Conservation (phyloP, 2,329 filamentous ascomycete genomes). For the Colletotrichum tofieldiae region DNA sequence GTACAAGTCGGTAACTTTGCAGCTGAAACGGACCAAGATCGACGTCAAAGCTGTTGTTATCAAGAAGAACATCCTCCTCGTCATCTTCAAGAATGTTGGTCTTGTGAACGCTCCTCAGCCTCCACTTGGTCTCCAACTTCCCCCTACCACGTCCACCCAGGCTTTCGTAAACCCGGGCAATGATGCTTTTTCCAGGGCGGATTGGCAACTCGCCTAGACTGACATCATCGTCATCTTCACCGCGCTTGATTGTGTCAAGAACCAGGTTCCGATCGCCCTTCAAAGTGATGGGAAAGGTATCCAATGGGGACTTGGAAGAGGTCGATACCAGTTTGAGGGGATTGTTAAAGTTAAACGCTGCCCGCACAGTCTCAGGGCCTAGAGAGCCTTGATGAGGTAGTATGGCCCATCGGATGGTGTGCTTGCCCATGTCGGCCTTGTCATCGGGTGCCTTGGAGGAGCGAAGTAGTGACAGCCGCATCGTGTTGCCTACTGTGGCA, state of each 20-base stretch:
- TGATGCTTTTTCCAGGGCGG: slow-evolving; percentile 60
- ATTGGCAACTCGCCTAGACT: slow-evolving; percentile 26
- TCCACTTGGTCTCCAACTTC: slow-evolving; percentile 62
- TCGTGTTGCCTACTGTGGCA: slow-evolving; percentile 76
- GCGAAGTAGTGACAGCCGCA: slow-evolving; percentile 76
- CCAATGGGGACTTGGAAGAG: neutral
- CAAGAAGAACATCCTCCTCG: slow-evolving; percentile 63
- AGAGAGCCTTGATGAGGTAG: slow-evolving; percentile 74
- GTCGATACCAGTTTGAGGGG: slow-evolving; percentile 60
- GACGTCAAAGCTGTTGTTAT: slow-evolving; percentile 55
- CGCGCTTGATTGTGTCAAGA: slow-evolving; percentile 76
- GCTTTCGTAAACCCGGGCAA: slow-evolving; percentile 76
- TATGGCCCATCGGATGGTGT: slow-evolving; percentile 77
- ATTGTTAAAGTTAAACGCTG: slow-evolving; percentile 78
- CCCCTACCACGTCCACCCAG: slow-evolving; percentile 74
- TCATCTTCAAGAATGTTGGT: slow-evolving; percentile 78
- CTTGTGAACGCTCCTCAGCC: slow-evolving; percentile 73
- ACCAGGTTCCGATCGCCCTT: slow-evolving; percentile 66
- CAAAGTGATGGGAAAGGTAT: slow-evolving; percentile 61
- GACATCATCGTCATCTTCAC: slow-evolving; percentile 65
- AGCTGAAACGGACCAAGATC: slow-evolving; percentile 73
- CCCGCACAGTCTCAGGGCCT: slow-evolving; percentile 70
- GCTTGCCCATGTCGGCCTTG: slow-evolving; percentile 78
- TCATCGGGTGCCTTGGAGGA: slow-evolving; percentile 79
- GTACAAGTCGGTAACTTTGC: slow-evolving; percentile 66